A percentile compares a stretch with the other conserved stretches of the same genome.
Evolutionary conservation across 1,284 basidiomycete genomes (phyloP).

Genomic region (Microbotryomycetes sp.): DNA sequence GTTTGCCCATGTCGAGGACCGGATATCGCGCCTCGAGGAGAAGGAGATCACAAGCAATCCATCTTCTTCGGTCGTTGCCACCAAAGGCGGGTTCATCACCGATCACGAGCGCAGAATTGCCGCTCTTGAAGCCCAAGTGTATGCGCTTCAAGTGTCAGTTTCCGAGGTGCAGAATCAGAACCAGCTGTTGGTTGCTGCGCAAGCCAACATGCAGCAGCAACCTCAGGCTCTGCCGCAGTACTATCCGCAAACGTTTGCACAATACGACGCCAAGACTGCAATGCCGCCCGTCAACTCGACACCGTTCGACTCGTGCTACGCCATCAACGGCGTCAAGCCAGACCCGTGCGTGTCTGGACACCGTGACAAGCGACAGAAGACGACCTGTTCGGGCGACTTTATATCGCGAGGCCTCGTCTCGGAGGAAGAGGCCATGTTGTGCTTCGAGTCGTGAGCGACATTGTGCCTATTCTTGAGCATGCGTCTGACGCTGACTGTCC

Average conservation of each 20-base stretch:
- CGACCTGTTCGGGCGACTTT: constrained; percentile 9
- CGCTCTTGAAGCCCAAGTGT: constrained; percentile 23
- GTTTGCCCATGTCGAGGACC: constrained; percentile 10
- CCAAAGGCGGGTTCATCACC: background rate
- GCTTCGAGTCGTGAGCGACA: constrained; percentile 21
- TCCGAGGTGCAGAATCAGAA: background rate
- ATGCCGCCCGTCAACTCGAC: background rate
- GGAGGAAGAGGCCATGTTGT: constrained; percentile 25
- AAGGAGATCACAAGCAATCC: too few relatives aligned
- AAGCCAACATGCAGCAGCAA: background rate
- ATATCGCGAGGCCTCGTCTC: constrained; percentile 18
- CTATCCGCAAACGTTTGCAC: background rate
- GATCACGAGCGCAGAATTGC: constrained; percentile 26
- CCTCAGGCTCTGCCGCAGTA: background rate
- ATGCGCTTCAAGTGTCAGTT: constrained; percentile 13
- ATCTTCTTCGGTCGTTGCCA: background rate
- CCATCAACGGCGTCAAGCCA: background rate
- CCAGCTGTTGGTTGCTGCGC: background rate
- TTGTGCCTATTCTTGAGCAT: too few relatives aligned
- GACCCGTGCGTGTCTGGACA: background rate
- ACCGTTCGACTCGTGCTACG: background rate
- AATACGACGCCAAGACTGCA: background rate
- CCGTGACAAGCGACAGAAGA: constrained; percentile 20
- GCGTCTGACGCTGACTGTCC: too few relatives aligned
- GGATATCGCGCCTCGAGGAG: constrained; percentile 17